Evolutionary conservation across 768 basidiomycete species (phyloP).

Genomic region (Nevesoporus exiguus): DNA sequence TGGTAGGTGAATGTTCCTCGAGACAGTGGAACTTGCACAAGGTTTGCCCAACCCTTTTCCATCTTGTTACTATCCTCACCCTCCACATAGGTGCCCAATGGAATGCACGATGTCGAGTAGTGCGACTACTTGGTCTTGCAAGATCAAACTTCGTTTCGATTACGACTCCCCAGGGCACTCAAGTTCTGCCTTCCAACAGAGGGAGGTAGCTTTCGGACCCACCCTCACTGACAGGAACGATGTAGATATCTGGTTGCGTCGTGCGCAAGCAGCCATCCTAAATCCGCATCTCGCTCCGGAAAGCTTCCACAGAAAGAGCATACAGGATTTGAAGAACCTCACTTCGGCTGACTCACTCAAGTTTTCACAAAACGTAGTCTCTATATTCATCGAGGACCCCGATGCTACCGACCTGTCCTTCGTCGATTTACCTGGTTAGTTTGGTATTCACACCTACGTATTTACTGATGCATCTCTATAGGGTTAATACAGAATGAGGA

Average conservation of each 20-base stretch:
- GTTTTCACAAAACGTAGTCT: constrained; percentile 53
- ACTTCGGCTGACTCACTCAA: constrained; percentile 24
- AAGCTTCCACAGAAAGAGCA: constrained; percentile 22
- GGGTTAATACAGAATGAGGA: constrained; percentile 58
- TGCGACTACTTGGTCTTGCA: constrained; percentile 41
- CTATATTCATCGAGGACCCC: constrained; percentile 44
- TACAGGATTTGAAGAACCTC: constrained; percentile 24
- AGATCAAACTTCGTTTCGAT: constrained; percentile 39
- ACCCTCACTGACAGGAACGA: constrained; percentile 27
- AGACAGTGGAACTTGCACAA: constrained; percentile 58
- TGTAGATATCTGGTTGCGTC: constrained; percentile 43
- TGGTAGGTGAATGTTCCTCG: constrained; percentile 56
- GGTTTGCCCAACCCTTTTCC: constrained; percentile 30
- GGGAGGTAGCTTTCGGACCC: constrained; percentile 28
- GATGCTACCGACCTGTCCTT: constrained; percentile 47
- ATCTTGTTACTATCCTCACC: not conserved
- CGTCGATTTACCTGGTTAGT: constrained; percentile 51
- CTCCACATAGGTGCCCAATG: constrained; percentile 45
- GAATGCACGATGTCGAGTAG: constrained; percentile 47
- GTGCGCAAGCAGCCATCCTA: constrained; percentile 46
- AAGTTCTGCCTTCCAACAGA: not conserved
- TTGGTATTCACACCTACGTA: not conserved
- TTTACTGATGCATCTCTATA: constrained; percentile 22
- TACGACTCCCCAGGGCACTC: constrained; percentile 29
- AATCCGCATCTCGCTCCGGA: constrained; percentile 20